These are phyloP conservation scores for Zelopaecilomyces penicillatus DNA, from an alignment of 2,329 filamentous ascomycete genomes.

Conservation along the genomic window DNA sequence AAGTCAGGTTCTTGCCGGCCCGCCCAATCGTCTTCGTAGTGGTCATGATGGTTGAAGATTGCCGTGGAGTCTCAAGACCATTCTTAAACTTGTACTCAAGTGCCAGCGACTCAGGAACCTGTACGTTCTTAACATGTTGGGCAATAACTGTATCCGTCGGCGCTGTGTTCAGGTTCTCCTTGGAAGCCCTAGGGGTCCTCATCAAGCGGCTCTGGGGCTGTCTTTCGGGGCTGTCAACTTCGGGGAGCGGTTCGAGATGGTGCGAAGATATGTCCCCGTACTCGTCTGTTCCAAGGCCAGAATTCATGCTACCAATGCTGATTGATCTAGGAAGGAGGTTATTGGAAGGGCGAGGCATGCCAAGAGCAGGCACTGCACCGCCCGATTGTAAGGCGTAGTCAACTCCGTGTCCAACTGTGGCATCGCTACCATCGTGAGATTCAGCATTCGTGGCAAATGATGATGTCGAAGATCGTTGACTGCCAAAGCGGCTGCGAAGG, in stretches of 20 bases:
- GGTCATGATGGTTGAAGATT: slow-evolving; percentile 34
- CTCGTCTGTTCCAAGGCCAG: slow-evolving; percentile 52
- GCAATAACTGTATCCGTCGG: slow-evolving; percentile 85
- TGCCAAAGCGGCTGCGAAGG: slow-evolving; percentile 47
- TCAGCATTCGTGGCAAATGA: slow-evolving; percentile 48
- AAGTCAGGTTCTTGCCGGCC: slow-evolving; percentile 64
- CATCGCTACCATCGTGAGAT: slow-evolving; percentile 60
- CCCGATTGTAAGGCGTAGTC: slow-evolving; percentile 81
- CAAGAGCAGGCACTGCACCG: slow-evolving; percentile 56
- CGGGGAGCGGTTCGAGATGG: slow-evolving; percentile 42
- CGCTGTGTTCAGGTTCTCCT: slow-evolving; percentile 45
- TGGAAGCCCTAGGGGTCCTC: slow-evolving; percentile 60
- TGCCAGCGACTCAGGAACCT: slow-evolving; percentile 81
- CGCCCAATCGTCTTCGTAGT: slow-evolving; percentile 37
- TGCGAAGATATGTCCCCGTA: slow-evolving; percentile 29
- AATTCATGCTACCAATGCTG: slow-evolving; percentile 84
- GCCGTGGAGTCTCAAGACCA: slow-evolving; percentile 51
- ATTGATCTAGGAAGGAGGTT: slow-evolving; percentile 62
- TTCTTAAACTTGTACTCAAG: slow-evolving; percentile 76
- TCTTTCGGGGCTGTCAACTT: slow-evolving; percentile 35
- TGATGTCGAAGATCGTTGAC: slow-evolving; percentile 52
- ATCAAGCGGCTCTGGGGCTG: slow-evolving; percentile 39
- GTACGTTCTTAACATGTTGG: slow-evolving; percentile 80
- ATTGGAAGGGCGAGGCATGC: slow-evolving; percentile 41
- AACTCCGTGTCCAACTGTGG: slow-evolving; percentile 55